phyloP scores from a whole-genome alignment of 257 asterid species.

The Solanum tacnaense region DNA sequence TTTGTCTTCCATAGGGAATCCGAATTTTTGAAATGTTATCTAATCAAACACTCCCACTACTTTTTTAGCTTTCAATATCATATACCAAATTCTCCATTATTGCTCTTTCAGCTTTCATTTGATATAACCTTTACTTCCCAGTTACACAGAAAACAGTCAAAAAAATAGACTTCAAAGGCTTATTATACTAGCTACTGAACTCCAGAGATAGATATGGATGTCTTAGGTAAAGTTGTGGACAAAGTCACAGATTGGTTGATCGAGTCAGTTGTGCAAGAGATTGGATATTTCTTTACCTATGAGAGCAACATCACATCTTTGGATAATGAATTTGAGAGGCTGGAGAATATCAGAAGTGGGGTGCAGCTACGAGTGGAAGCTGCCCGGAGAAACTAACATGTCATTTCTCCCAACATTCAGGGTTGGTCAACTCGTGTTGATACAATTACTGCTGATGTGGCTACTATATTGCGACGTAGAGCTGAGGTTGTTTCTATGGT shows the following conservation, averaged over 20 bases:
- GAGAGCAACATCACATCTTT: neutral
- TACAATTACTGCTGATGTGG: neutral
- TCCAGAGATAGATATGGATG: neutral
- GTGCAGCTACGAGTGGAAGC: neutral
- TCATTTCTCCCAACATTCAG: neutral
- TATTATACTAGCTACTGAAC: neutral
- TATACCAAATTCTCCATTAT: neutral
- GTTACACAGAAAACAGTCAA: neutral
- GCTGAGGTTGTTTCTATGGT: neutral
- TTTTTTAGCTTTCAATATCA: neutral
- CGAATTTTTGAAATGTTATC: neutral
- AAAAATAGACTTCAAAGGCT: too few species aligned
- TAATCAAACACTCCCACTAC: neutral
- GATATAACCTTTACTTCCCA: neutral
- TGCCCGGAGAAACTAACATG: neutral
- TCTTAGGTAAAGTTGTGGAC: neutral
- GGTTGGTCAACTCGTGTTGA: neutral
- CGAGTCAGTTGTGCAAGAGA: neutral
- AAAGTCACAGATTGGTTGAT: neutral
- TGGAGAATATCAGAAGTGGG: neutral
- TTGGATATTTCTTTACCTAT: neutral
- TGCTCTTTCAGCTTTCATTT: neutral
- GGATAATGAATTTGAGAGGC: neutral
- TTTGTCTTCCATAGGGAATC: neutral
- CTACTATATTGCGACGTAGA: neutral